These are phyloP conservation scores for Triadica sebifera DNA, from an alignment of 345 rosid species.

Conservation along the genomic window DNA sequence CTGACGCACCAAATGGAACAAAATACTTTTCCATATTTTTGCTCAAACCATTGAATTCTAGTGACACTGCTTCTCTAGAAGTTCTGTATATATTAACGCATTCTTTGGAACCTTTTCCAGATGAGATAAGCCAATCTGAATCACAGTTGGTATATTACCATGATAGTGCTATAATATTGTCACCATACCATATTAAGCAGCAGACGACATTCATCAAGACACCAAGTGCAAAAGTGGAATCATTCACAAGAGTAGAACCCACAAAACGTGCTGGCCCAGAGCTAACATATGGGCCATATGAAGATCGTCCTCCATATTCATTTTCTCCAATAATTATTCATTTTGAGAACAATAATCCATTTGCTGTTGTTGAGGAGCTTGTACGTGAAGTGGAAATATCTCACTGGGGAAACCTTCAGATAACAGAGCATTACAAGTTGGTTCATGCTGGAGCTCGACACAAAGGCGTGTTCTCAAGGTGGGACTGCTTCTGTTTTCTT, in stretches of 20 bases:
- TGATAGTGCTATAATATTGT: conserved; percentile 71
- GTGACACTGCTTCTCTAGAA: conserved; percentile 71
- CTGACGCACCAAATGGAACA: conserved; percentile 71
- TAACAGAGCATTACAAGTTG: conserved; percentile 82
- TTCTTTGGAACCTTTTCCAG: conserved; percentile 87
- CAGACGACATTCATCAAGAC: conserved; percentile 78
- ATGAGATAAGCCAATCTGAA: conserved; percentile 89
- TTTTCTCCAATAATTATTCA: conserved; percentile 76
- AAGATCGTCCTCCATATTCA: conserved; percentile 66
- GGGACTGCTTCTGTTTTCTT: conserved; percentile 16
- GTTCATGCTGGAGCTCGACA: conserved; percentile 93
- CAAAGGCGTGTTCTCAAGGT: conserved; percentile 97
- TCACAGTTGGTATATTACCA: conserved; percentile 84
- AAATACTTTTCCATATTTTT: conserved; percentile 55
- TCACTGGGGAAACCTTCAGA: conserved; percentile 96
- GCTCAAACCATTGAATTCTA: conserved; percentile 52
- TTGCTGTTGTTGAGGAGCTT: conserved; percentile 97
- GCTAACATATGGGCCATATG: conserved; percentile 88
- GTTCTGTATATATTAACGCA: conserved; percentile 77
- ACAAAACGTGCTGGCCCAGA: conserved; percentile 68
- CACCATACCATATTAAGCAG: conserved; percentile 74
- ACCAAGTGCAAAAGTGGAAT: conserved; percentile 80
- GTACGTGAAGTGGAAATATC: conserved; percentile 91
- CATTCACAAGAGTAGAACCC: conserved; percentile 84
- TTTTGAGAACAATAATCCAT: conserved; percentile 91